A percentile compares a stretch with the other conserved stretches of the same genome.
phyloP scores from a whole-genome alignment of 345 rosid species.

The Eucalyptus regnans region DNA sequence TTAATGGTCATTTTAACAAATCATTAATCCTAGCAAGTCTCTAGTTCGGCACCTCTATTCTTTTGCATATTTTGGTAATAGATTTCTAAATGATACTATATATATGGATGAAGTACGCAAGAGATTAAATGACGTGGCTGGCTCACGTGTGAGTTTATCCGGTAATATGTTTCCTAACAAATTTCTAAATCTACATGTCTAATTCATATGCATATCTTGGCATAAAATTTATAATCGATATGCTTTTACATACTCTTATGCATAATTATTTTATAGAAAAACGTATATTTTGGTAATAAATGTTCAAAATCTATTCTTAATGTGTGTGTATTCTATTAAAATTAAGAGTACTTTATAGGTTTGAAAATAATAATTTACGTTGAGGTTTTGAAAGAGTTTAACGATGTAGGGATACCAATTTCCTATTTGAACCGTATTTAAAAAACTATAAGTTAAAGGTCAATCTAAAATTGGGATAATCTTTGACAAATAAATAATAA shows the following conservation, averaged over 20 bases:
- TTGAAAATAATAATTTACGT: background rate
- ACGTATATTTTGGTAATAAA: background rate
- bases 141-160: background rate
- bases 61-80: background rate
- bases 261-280: background rate
- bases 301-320: background rate
- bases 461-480: background rate
- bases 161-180: background rate
- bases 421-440: background rate
- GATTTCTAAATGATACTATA: background rate
- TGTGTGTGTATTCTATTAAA: background rate
- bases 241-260: background rate
- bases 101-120: background rate
- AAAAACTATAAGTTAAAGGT: background rate
- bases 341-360: background rate
- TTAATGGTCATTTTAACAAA: background rate
- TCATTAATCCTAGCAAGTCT: background rate
- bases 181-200: background rate
- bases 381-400: background rate
- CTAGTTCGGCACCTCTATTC: background rate
- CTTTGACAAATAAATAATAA: background rate
- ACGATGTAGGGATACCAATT: background rate
- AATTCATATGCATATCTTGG: background rate
- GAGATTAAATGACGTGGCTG: background rate
- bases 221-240: background rate